Conservation (phyloP, 176 grass and related monocot species). For the Aegilops speltoides region DNA sequence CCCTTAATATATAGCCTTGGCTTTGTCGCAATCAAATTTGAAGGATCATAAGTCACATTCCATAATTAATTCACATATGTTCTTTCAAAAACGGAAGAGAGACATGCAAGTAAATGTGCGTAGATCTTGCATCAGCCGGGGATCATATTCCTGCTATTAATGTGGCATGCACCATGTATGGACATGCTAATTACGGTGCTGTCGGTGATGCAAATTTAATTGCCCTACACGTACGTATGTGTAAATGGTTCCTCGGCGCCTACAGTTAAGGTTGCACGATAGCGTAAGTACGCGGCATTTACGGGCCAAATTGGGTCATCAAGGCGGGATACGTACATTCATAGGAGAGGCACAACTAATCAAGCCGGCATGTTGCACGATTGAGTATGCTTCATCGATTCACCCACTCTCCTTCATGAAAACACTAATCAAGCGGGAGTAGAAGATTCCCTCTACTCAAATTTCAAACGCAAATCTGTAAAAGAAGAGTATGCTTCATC, state of each 20-base stretch:
- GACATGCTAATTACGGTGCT: constrained; percentile 24
- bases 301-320: not conserved
- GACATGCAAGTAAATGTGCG: not conserved
- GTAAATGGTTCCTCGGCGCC: not conserved
- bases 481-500: too few relatives aligned
- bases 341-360: not conserved
- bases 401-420: too few relatives aligned
- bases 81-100: not conserved
- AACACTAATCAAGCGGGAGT: too few relatives aligned
- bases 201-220: not conserved
- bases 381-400: not conserved
- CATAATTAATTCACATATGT: not conserved
- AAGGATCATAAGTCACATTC: too few relatives aligned
- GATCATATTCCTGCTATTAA: constrained; percentile 22
- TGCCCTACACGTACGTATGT: not conserved
- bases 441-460: too few relatives aligned
- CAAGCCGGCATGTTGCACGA: not conserved
- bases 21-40: too few relatives aligned
- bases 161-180: constrained; percentile 22
- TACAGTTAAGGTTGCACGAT: not conserved
- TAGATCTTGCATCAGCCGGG: constrained; percentile 39
- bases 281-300: constrained; percentile 12
- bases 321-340: not conserved
- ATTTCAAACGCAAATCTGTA: too few relatives aligned
- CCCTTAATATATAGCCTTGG: too few relatives aligned